A percentile compares a stretch with the other conserved stretches of the same genome.
phyloP scores from a whole-genome alignment of 1,139 yeast genomes.

The Candida freyschussii region DNA sequence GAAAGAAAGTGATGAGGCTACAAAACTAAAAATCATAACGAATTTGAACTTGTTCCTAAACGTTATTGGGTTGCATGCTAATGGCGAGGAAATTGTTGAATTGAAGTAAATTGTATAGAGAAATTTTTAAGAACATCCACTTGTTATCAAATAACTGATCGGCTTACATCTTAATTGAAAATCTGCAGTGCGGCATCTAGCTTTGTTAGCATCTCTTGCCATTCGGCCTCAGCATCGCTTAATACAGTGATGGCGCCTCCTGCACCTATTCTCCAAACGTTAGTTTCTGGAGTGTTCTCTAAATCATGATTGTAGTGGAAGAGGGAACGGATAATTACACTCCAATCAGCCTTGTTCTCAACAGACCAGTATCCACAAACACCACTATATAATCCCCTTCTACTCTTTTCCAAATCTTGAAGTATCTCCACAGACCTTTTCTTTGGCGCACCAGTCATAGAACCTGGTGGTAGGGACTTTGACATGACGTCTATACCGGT shows the following conservation, averaged over 20 bases:
- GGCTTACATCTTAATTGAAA: slow-evolving; percentile 29
- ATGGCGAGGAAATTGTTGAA: slow-evolving; percentile 44
- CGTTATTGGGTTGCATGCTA: slow-evolving; percentile 94
- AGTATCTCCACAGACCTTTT: slow-evolving; percentile 84
- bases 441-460: slow-evolving; percentile 99
- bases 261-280: slow-evolving; percentile 85
- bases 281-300: slow-evolving; percentile 30
- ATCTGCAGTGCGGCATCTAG: slow-evolving; percentile 73
- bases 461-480: slow-evolving; percentile 90
- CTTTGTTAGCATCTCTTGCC: slow-evolving; percentile 88
- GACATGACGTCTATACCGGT: slow-evolving; percentile 76
- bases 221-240: slow-evolving; percentile 75
- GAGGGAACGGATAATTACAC: slow-evolving; percentile 85
- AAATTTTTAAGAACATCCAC: background rate
- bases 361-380: slow-evolving; percentile 94
- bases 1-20: slow-evolving; percentile 51
- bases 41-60: slow-evolving; percentile 90
- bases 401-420: slow-evolving; percentile 44
- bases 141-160: background rate
- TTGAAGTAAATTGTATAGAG: slow-evolving; percentile 26
- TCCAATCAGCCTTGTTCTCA: slow-evolving; percentile 90
- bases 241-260: slow-evolving; percentile 97
- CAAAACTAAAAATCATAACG: slow-evolving; percentile 62
- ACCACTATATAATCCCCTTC: slow-evolving; percentile 89
- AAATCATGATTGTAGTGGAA: slow-evolving; percentile 57